phyloP scores from a whole-genome alignment of 1,139 yeast genomes.

The Blastobotrys buckinghamii region DNA sequence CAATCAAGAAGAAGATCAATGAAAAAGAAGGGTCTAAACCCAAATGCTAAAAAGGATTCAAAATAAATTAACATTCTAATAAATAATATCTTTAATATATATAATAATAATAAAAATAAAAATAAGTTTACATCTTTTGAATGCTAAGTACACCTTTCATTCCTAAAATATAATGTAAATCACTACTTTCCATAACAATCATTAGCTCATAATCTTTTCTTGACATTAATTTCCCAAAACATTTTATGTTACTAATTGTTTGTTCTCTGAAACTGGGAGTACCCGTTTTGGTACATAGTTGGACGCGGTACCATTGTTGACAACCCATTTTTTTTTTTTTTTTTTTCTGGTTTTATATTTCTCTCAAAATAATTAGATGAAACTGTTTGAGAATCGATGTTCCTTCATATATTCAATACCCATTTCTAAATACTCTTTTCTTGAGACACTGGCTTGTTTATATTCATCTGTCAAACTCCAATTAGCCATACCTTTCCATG shows the following conservation, averaged over 20 bases:
- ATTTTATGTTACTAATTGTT: not conserved
- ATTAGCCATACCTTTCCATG: conserved; percentile 93
- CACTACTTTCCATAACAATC: conserved; percentile 3
- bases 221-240: not conserved
- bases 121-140: too few relatives aligned
- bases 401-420: conserved; percentile 89
- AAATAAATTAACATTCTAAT: not conserved
- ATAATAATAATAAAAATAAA: not conserved
- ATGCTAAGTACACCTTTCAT: conserved; percentile 3
- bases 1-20: conserved; percentile 65
- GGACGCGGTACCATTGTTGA: conserved; percentile 40
- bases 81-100: not conserved
- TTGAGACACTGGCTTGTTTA: conserved; percentile 49
- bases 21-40: conserved; percentile 78
- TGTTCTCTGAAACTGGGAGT: not conserved
- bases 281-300: not conserved
- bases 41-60: conserved; percentile 37
- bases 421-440: conserved; percentile 74
- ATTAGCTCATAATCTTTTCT: not conserved
- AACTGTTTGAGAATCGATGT: conserved; percentile 65
- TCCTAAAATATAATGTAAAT: conserved; percentile 2
- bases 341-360: too few relatives aligned
- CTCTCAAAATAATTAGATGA: conserved; percentile 12
- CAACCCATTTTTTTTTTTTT: conserved; percentile 64
- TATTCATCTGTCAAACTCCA: conserved; percentile 56